Conservation (phyloP, 176 grass and related monocot genomes). For the Triticum monococcum region DNA sequence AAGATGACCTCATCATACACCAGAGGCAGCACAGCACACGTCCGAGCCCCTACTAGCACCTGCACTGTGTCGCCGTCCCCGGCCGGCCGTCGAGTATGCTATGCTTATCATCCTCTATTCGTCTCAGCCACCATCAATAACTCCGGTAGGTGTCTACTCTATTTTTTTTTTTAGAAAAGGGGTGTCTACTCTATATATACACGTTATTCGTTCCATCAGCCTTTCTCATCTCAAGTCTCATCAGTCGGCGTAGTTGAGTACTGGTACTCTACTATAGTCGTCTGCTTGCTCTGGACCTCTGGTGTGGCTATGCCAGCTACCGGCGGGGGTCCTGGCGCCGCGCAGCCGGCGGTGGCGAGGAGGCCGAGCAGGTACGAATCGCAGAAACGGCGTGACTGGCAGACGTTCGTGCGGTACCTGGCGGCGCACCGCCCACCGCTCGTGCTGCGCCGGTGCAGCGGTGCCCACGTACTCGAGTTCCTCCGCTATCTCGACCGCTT, state of each 20-base stretch:
- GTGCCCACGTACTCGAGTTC: conserved; percentile 83
- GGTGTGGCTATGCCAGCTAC: background rate
- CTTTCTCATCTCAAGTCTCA: background rate
- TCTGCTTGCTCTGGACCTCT: too few relatives aligned
- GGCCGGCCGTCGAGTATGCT: background rate
- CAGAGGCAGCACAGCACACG: background rate
- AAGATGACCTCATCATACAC: background rate
- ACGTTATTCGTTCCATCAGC: background rate
- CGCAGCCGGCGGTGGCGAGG: background rate
- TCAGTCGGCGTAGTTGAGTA: too few relatives aligned
- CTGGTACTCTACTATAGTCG: too few relatives aligned
- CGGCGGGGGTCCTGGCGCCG: background rate
- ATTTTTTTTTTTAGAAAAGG: too few relatives aligned
- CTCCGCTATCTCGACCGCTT: conserved; percentile 86
- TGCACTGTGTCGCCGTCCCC: background rate
- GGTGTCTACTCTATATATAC: background rate
- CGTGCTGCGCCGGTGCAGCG: conserved; percentile 50
- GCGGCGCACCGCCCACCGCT: conserved; percentile 58
- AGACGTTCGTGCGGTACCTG: conserved; percentile 55
- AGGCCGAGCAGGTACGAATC: conserved; percentile 68
- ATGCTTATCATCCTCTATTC: background rate
- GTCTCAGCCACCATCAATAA: background rate
- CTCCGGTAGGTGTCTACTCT: background rate
- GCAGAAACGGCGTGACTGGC: conserved; percentile 77
- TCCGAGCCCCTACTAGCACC: background rate